Conservation (phyloP, 1,284 basidiomycete genomes). For the Xerocomus amazonicus region DNA sequence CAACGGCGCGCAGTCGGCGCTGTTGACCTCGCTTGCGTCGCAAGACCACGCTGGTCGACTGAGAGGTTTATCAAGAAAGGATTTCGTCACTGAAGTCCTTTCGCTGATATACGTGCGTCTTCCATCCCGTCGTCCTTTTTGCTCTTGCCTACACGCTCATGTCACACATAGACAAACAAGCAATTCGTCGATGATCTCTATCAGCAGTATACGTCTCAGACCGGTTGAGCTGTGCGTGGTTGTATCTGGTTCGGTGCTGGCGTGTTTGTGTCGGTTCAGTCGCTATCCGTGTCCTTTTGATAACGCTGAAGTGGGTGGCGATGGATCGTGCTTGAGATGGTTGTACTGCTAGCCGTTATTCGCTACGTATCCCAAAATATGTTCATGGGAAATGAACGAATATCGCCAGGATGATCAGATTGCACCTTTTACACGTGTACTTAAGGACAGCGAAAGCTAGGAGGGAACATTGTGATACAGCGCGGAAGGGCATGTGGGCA, state of each 20-base stretch:
- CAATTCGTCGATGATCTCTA: conserved; percentile 50
- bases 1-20: conserved; percentile 28
- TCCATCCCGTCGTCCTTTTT: not conserved
- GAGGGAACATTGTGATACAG: too few relatives aligned
- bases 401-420: too few relatives aligned
- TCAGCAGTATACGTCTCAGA: conserved; percentile 42
- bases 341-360: conserved; percentile 13
- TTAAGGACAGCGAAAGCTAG: too few relatives aligned
- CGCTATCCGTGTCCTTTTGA: not conserved
- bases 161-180: conserved; percentile 42
- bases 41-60: conserved; percentile 19
- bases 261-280: not conserved
- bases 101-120: conserved; percentile 64
- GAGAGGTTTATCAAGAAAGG: conserved; percentile 45
- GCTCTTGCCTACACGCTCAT: not conserved
- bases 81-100: conserved; percentile 65
- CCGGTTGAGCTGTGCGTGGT: conserved; percentile 10
- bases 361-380: conserved; percentile 7
- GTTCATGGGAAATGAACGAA: too few relatives aligned
- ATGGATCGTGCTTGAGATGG: conserved; percentile 10
- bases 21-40: conserved; percentile 28
- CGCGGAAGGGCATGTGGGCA: too few relatives aligned
- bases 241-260: not conserved
- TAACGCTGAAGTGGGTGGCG: too few relatives aligned
- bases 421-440: too few relatives aligned